Base-by-base conservation (phyloP, 257 asterid genomes). In the Cruciata laevipes region DNA sequence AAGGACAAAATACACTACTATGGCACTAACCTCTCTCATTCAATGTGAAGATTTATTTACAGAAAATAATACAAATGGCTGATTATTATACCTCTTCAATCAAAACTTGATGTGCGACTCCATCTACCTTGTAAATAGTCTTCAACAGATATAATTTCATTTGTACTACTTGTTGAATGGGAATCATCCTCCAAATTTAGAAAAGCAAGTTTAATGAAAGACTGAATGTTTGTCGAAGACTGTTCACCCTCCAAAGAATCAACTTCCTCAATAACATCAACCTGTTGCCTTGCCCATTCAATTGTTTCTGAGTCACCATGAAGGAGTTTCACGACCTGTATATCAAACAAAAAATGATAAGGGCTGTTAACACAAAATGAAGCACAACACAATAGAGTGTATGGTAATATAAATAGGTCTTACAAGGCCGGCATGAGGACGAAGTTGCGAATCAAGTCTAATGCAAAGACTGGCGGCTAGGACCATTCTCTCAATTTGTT, bases 401-500 rank as follows among this genome's bases (percentile, higher is more conserved):
- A 65, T 31, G 1, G 42, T 9, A 42, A 61, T 31, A 30, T 25
- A 18, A 56, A 59, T 61, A 56, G 4, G 61, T 30, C 95, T 83
- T 77, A 93, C 98, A 12, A 63, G 70, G 81, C 79, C 74, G 25
- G 86, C 84, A 37, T 78, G 77, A 3, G 97, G 99, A 60, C 99
- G 95, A 70, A 83, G 75, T 73, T 76, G 83, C 61, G 97, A 89
- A 53, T 79, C 75, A 37, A 70, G 77, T 79, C 91, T 83, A 73
- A 88, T 86, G 69, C 98, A 93, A 67, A 93, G 85, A 67, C 80
- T 72, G 65, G 98, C 96, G 70, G 97, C 94, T 58, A 81, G 74
- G 68, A 81, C 87, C 85, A 89, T 80, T 61, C 63, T 77, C 81
- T 93, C 96, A 61, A 86, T 84, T 61, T 87, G 90, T 61, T 82